phyloP scores from a whole-genome alignment of 352 stramenopile species.

The Aphanomyces astaci region DNA sequence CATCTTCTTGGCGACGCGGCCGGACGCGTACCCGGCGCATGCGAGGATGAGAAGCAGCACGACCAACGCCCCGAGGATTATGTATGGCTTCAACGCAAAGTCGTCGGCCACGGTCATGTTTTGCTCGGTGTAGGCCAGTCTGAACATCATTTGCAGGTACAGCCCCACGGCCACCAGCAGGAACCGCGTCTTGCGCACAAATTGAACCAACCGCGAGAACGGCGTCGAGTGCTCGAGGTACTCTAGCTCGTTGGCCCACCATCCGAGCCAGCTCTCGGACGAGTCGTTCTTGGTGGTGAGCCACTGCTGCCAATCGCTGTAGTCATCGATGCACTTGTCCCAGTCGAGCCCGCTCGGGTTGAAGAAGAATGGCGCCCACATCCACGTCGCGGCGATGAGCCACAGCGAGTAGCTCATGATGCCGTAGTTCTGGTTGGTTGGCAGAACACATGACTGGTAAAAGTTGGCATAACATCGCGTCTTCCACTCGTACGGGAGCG shows the following conservation, averaged over 20 bases:
- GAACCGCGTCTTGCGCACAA: constrained; percentile 79
- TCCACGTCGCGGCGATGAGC: constrained; percentile 57
- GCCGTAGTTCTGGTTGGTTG: constrained; percentile 94
- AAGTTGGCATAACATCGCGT: constrained; percentile 69
- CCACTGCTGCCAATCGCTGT: constrained; percentile 92
- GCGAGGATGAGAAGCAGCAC: constrained; percentile 31
- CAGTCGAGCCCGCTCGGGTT: constrained; percentile 97
- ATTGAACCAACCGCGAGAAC: constrained; percentile 50
- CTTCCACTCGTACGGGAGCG: constrained; percentile 64
- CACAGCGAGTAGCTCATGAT: constrained; percentile 97
- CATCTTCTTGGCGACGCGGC: constrained; percentile 84
- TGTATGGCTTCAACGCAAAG: constrained; percentile 22
- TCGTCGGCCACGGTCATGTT: constrained; percentile 24
- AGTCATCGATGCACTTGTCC: constrained; percentile 94
- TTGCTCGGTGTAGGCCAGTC: constrained; percentile 25
- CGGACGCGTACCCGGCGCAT: constrained; percentile 74
- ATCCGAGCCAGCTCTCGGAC: constrained; percentile 79
- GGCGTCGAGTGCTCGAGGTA: constrained; percentile 75
- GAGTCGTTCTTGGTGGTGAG: constrained; percentile 84
- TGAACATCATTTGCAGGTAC: constrained; percentile 65
- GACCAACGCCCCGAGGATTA: constrained; percentile 27
- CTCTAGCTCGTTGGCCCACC: constrained; percentile 76
- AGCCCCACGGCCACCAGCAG: constrained; percentile 58
- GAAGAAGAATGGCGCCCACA: constrained; percentile 84
- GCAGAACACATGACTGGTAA: constrained; percentile 87